Conservation (phyloP, 495 filamentous ascomycete species). For the Viridothelium virens region DNA sequence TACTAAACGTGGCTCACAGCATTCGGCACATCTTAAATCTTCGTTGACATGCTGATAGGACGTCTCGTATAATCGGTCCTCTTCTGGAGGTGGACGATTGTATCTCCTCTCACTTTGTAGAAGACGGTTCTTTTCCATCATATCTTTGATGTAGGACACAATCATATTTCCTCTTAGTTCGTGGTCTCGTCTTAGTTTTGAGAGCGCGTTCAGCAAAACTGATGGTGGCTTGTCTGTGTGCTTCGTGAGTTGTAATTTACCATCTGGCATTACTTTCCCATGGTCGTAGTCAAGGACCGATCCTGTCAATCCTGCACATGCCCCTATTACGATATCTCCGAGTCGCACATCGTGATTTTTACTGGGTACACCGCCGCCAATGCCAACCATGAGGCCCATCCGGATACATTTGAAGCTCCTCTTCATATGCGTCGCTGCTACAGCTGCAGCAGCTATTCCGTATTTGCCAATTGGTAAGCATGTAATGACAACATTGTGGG, state of each 20-base stretch:
- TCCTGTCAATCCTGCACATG: background rate
- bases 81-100: background rate
- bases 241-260: background rate
- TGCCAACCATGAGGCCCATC: slow-evolving; percentile 9
- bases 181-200: background rate
- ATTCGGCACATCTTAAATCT: background rate
- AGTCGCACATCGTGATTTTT: slow-evolving; percentile 10
- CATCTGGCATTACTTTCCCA: slow-evolving; percentile 9
- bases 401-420: background rate
- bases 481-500: slow-evolving; percentile 33
- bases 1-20: background rate
- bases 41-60: background rate
- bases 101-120: background rate
- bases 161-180: background rate
- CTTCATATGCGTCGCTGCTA: slow-evolving; percentile 23
- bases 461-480: slow-evolving; percentile 11
- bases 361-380: slow-evolving; percentile 11
- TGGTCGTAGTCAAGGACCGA: slow-evolving; percentile 7
- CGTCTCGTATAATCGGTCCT: slow-evolving; percentile 6
- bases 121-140: background rate
- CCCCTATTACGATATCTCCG: slow-evolving; percentile 9
- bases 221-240: background rate
- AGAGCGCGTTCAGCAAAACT: slow-evolving; percentile 3
- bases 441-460: slow-evolving; percentile 10
- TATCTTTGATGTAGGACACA: background rate